Base-by-base conservation (phyloP, 2,329 filamentous ascomycete species). In the Aspergillus ochraceus region DNA sequence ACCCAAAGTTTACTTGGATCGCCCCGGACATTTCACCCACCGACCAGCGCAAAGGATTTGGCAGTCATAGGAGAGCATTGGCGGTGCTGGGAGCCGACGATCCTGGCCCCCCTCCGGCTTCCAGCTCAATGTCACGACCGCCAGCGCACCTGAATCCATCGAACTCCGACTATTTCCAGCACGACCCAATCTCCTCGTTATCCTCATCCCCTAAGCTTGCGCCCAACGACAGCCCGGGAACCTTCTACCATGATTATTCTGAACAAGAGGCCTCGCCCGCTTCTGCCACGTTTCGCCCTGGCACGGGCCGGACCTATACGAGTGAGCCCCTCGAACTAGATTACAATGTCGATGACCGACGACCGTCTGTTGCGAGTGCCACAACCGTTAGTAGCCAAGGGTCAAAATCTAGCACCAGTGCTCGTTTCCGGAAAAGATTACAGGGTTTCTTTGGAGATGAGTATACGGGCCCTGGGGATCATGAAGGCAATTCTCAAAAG, bases 391-490 rank as follows among this genome's bases (percentile, higher is more conserved):
- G 93, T 76, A 96, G 94, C 71, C 86, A 90, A 65, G 90, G 91
- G 36, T 96, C 94, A 47, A 90, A 89, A 74, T 81, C 87, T 63
- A 88, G 86, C 61, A 83, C 89, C 60, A 87, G 88, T 67, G 87
- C 90, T 54, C 84, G 89, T 59, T 84, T 86, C 64, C 83, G 86
- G 68, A 92, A 93, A 76, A 95, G 94, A 77, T 82, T 97, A 64
- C 91, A 95, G 72, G 91, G 90, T 47, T 94, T 97, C 74, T 96
- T 97, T 77, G 93, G 94, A 51, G 94, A 97, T 69, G 93, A 97
- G 71, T 92, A 90, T 42, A 83, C 85, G 65, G 89, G 80, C 55
- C 75, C 79, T 54, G 79, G 65, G 72, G 88, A 88, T 64, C 92
- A 90, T 55, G 91, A 96, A 60, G 84, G 85, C 67, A 88, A 86